Evolutionary conservation across 108 stramenopile genomes (phyloP).

Genomic region (Cyclostephanos tholiformis): DNA sequence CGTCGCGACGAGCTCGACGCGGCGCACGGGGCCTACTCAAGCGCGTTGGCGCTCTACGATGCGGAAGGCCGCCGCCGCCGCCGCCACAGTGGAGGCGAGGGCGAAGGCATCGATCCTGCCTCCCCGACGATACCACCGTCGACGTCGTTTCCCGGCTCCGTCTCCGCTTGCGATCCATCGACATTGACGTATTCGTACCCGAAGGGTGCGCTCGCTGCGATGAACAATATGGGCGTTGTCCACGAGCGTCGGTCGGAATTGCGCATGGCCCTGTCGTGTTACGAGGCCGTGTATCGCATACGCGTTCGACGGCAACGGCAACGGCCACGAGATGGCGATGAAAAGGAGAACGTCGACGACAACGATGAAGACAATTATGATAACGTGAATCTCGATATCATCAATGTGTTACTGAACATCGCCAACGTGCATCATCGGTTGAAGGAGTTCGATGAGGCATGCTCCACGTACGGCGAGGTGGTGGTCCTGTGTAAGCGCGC

Average conservation of each 20-base stretch:
- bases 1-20: constrained; percentile 40
- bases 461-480: constrained; percentile 5
- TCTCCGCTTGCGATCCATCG: neutral
- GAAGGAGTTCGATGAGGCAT: constrained; percentile 22
- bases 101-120: too few species aligned
- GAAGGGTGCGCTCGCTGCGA: constrained; percentile 25
- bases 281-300: constrained; percentile 12
- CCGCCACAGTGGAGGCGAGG: too few species aligned
- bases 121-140: neutral
- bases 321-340: too few species aligned
- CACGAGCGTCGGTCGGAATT: constrained; percentile 35
- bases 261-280: constrained; percentile 23
- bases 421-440: constrained; percentile 26
- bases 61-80: neutral
- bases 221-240: constrained; percentile 34
- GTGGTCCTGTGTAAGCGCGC: constrained; percentile 12
- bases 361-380: neutral
- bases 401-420: constrained; percentile 28
- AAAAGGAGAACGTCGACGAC: neutral
- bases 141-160: neutral
- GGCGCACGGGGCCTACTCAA: constrained; percentile 33
- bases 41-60: constrained; percentile 26
- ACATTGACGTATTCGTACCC: neutral
- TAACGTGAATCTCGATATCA: constrained; percentile 7
- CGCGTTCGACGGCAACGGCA: neutral